Base-by-base conservation (phyloP, 2,329 filamentous ascomycete genomes). In the Fusarium secorum region DNA sequence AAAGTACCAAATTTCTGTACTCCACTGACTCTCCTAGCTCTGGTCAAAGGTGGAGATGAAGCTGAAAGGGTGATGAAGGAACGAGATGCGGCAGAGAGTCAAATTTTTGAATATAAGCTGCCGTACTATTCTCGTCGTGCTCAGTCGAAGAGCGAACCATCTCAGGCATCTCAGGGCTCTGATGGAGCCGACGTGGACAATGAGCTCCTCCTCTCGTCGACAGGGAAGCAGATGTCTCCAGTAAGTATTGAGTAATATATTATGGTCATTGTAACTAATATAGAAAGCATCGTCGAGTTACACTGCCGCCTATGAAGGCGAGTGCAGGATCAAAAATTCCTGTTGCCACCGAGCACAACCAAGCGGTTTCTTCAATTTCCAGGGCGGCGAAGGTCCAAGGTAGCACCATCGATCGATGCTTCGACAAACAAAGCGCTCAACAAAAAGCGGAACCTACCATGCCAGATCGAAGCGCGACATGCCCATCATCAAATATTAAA, bases 121-220 rank as follows among this genome's bases (percentile, higher is more conserved):
- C 81, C 81, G 15, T 76, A 76, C 32, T 85, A 85, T 64, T 84
- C 81, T 49, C 80, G 83, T n/a, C 80, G 83, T 39, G 77, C 82
- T 26, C 82, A 85, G 64, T 85, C 83, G 49, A 85, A 82, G 72
- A 86, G 84, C 66, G 84, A 86, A 72, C 83, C 83, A 35, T 76
- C 73, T 4, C 75, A 78, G 18, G 56, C 54, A 15, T 74, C 73
- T 3, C 68, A 76, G 44, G 70, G 71, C 11, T 61, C 72, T 11
- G 77, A 78, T n/a, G 64, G 38, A 22, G 42, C 52, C 30, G 66
- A 63, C 13, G 36, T 49, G 22, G 68, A 71, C 14, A 36, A 53
- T n/a, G n/a, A 30, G 15, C 49, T 24, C 26, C 45, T 64, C 17
- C 39, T 32, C 22, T 30, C 45, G 11, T 55, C 53, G 11, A 32